A percentile compares a stretch with the other conserved stretches of the same genome.
Conservation (phyloP, 2,329 filamentous ascomycete genomes). For the Davidsoniella neocaledoniae region DNA sequence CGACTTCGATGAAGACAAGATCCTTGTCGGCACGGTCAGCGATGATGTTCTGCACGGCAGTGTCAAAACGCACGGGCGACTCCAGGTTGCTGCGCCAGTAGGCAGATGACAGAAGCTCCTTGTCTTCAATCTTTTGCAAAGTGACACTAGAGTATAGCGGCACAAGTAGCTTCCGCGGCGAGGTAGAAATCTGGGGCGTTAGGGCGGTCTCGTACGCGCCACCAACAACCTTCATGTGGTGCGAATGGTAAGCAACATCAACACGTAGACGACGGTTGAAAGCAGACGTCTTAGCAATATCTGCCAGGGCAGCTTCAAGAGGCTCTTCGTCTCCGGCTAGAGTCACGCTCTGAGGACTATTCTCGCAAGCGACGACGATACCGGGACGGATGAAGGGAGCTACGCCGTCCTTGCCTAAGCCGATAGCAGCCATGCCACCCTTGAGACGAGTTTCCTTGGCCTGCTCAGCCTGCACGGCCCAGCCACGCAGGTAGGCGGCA, state of each 20-base stretch:
- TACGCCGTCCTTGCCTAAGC: conserved; percentile 13
- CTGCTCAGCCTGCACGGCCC: conserved; percentile 25
- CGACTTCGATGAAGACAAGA: conserved; percentile 16
- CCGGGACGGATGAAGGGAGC: not conserved
- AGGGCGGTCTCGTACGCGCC: conserved; percentile 27
- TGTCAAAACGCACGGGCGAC: conserved; percentile 17
- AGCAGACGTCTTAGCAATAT: conserved; percentile 8
- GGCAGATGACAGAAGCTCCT: conserved; percentile 10
- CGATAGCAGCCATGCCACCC: conserved; percentile 21
- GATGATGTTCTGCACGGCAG: conserved; percentile 17
- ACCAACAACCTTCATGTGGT: conserved; percentile 23
- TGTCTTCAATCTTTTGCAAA: conserved; percentile 17
- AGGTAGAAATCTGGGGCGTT: conserved; percentile 30
- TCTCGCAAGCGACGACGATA: conserved; percentile 22
- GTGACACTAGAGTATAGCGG: not conserved
- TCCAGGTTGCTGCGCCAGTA: conserved; percentile 21
- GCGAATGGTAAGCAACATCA: conserved; percentile 18
- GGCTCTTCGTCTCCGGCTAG: conserved; percentile 19
- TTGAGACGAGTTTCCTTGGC: conserved; percentile 7
- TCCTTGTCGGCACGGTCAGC: conserved; percentile 17
- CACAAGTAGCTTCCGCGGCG: conserved; percentile 20
- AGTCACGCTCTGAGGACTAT: conserved; percentile 22
- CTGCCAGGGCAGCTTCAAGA: conserved; percentile 15
- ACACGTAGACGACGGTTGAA: conserved; percentile 15
- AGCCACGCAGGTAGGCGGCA: conserved; percentile 20